Base-by-base conservation (phyloP, 345 rosid genomes). In the Populus nigra region DNA sequence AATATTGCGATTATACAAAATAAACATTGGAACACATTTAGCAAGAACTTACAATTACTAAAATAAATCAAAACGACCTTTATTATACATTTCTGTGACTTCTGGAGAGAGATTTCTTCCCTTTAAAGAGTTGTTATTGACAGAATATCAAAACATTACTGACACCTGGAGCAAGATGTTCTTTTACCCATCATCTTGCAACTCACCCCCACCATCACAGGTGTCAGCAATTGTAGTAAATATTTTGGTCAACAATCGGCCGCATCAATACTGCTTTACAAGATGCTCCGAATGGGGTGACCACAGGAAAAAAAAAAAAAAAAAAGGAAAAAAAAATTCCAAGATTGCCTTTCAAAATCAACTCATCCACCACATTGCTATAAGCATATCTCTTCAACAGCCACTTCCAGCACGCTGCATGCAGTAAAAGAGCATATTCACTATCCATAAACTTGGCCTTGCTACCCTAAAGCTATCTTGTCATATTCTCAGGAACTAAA, bases 181-280 rank as follows among this genome's bases (percentile, higher is more conserved):
- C 62, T 45, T 77, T 73, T 75, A 83, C 80, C 80, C 72, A 68
- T 68, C 69, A 76, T 74, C 80, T 81, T 77, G 81, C 76, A 79
- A 79, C 50, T 50, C 57, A n/a, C 47, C 47, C 47, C 47, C 81
- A 78, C 80, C 87, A 84, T 78, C 82, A 49, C 87, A 78, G 41
- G 71, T 77, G 75, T 88, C 80, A 31, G 33, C 66, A 39, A 69
- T 76, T 70, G 65, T 78, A 72, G 78, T 61, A 73, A 65, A 83
- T 79, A 80, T 76, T 78, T 72, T 29, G 76, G 76, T 70, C 71
- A 65, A 80, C 73, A 71, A 76, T 36, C 29, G 16, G 83, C 79
- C 77, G 84, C 86, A 87, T 83, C 86, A 65, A 68, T 71, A 68
- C 81, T 79, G 47, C 84, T 92, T 85, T 86, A 86, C 90, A 87